phyloP scores from a whole-genome alignment of 331 rosid species.

The Dryas integrifolia region DNA sequence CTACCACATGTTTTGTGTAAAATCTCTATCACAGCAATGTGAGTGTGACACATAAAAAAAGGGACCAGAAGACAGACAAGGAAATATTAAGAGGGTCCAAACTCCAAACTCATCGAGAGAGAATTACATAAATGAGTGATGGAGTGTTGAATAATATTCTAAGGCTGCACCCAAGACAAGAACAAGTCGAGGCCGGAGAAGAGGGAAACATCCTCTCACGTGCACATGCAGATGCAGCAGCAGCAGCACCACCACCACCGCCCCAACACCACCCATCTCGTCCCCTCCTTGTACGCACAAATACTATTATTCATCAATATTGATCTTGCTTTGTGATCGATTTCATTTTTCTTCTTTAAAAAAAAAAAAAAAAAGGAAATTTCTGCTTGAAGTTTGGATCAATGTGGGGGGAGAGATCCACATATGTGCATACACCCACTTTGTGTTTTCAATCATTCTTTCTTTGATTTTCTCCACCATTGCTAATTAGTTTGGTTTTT shows the following conservation, averaged over 20 bases:
- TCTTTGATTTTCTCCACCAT: neutral
- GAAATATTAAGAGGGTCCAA: conserved; percentile 22
- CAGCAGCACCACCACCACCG: conserved; percentile 5
- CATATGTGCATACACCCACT: neutral
- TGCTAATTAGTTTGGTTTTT: neutral
- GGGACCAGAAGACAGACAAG: conserved; percentile 33
- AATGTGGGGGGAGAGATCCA: neutral
- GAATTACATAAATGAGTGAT: too few relatives aligned
- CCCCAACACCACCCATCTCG: conserved; percentile 21
- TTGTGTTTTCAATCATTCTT: neutral
- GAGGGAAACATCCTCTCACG: conserved; percentile 45
- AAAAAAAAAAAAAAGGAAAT: too few relatives aligned
- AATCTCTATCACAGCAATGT: conserved; percentile 41
- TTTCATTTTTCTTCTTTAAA: neutral
- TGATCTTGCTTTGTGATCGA: neutral
- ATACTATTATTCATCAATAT: neutral
- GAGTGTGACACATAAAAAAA: conserved; percentile 23
- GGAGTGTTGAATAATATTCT: conserved; percentile 30
- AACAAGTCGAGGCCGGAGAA: conserved; percentile 34
- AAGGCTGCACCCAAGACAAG: conserved; percentile 32
- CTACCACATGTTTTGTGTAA: conserved; percentile 43
- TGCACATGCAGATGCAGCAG: conserved; percentile 26
- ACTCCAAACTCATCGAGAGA: conserved; percentile 7
- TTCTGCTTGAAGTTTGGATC: conserved; percentile 1
- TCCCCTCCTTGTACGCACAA: conserved; percentile 42